Percentiles rank a stretch among this genome's conserved stretches.
Conservation (phyloP, 495 filamentous ascomycete genomes). For the Amorphotheca resinae region DNA sequence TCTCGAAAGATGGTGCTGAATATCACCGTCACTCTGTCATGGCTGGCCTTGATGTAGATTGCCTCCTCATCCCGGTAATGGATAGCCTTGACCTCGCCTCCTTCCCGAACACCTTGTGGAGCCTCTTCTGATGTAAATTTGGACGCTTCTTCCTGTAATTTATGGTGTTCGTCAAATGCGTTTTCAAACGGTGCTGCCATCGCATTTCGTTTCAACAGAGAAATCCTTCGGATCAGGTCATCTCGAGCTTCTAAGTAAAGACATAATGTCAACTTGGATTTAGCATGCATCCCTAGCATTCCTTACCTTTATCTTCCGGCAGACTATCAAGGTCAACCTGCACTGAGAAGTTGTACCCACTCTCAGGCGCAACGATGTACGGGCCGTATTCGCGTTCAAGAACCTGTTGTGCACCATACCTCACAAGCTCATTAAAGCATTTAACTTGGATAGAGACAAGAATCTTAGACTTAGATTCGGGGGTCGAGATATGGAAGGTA, state of each 20-base stretch:
- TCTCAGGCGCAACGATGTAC: conserved; percentile 78
- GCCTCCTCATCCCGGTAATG: conserved; percentile 98
- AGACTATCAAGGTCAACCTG: conserved; percentile 77
- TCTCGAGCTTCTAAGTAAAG: conserved; percentile 54
- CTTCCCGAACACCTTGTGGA: conserved; percentile 75
- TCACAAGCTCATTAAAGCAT: conserved; percentile 83
- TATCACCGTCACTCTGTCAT: conserved; percentile 95
- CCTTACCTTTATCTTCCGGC: conserved; percentile 57
- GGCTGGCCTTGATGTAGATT: conserved; percentile 97
- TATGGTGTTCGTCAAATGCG: conserved; percentile 85
- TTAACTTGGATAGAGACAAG: conserved; percentile 85
- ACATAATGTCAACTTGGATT: not conserved
- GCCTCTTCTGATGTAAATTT: conserved; percentile 83
- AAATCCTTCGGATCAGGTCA: conserved; percentile 71
- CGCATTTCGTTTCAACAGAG: conserved; percentile 86
- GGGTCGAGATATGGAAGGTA: conserved; percentile 94
- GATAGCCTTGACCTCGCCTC: conserved; percentile 88
- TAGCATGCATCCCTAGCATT: not conserved
- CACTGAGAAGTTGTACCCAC: conserved; percentile 89
- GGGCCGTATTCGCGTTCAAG: conserved; percentile 88
- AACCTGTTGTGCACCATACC: conserved; percentile 84
- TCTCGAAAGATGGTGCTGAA: conserved; percentile 97
- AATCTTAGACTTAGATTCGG: conserved; percentile 83
- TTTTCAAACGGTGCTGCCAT: conserved; percentile 98
- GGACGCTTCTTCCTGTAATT: conserved; percentile 75